Evolutionary conservation across 192 early-diverging fungal genomes (phyloP), one percentile per base, ranked within the genome.

Genomic region (Glomus cerebriforme): DNA sequence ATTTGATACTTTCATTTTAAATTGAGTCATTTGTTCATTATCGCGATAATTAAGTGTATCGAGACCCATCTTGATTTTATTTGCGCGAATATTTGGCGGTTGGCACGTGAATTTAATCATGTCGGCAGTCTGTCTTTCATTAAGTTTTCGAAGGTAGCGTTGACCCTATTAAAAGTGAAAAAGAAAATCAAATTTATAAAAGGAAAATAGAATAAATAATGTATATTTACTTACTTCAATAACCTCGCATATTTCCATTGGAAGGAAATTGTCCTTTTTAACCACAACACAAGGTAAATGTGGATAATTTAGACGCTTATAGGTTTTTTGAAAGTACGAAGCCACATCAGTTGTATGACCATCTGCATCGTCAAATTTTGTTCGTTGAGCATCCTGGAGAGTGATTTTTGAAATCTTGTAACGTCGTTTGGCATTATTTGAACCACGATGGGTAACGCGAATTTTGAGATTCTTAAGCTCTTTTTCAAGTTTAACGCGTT

Each of bases 231-330:
- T 43, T 69, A 81, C 82, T 66, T 82, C 77, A 74, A 92, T 83
- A 45, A 99, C 88, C 29, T 89, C 87, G 85, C 95, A 97, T 35
- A 97, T 87, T 86, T 99, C 97, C 86, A 99, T 91, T 39, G 97
- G 97, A 59, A 98, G 82, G 67, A 90, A 88, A 29, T 87, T 80
- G 70, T 90, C 88, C 63, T 89, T 89, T 32, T 88, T 84, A 39
- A 95, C 93, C n/a, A 93, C 91, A 31, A 95, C 87, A 34, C 92
- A 92, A 7, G 96, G 97, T 75, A 98, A 84, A 77, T 92, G 90
- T 9, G 96, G 92, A 75, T 91, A 98, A 64, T 80, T 78, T 35
- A 99, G 84, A 7, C 77, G 82, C 59, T 87, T 87, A 83, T 97
- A 97, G 17, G 90, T 91, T 59, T 85, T 80, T 60, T 83, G 68